A percentile compares a stretch with the other conserved stretches of the same genome.
Conservation (phyloP, 1,139 yeast species). For the Suhomyces bokatorum region DNA sequence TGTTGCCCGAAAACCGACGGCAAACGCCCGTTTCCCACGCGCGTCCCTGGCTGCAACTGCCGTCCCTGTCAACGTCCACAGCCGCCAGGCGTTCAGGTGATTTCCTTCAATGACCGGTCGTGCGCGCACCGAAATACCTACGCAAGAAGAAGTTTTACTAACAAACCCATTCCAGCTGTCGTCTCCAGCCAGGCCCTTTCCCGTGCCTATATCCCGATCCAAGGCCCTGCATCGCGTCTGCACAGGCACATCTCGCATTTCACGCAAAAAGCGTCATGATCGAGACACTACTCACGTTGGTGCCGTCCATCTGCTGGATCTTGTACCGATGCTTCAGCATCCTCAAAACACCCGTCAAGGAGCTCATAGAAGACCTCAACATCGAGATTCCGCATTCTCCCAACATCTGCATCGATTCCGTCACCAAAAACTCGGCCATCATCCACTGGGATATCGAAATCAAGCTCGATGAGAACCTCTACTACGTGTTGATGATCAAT, state of each 20-base stretch:
- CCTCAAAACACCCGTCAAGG: conserved; percentile 40
- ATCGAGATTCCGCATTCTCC: conserved; percentile 48
- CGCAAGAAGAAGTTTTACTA: neutral
- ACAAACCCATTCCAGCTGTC: neutral
- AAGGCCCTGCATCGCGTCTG: neutral
- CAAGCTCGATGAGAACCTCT: conserved; percentile 34
- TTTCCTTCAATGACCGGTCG: neutral
- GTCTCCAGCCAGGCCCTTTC: neutral
- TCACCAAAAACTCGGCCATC: conserved; percentile 31
- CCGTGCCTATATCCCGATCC: neutral
- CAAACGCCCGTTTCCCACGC: no score
- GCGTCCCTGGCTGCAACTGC: no score
- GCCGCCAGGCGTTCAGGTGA: neutral
- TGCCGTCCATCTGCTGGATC: conserved; percentile 47
- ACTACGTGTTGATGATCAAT: conserved; percentile 39
- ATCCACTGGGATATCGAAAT: conserved; percentile 47
- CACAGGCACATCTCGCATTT: neutral
- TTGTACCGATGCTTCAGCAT: conserved; percentile 40
- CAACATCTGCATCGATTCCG: conserved; percentile 40
- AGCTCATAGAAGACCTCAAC: conserved; percentile 36
- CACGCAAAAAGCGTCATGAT: conserved; percentile 27
- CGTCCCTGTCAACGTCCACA: no score
- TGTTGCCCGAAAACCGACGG: no score
- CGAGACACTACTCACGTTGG: conserved; percentile 42
- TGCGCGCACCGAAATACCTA: neutral